Evolutionary conservation across 2,329 filamentous ascomycete genomes (phyloP).

Genomic region (Trichoderma polysporum): DNA sequence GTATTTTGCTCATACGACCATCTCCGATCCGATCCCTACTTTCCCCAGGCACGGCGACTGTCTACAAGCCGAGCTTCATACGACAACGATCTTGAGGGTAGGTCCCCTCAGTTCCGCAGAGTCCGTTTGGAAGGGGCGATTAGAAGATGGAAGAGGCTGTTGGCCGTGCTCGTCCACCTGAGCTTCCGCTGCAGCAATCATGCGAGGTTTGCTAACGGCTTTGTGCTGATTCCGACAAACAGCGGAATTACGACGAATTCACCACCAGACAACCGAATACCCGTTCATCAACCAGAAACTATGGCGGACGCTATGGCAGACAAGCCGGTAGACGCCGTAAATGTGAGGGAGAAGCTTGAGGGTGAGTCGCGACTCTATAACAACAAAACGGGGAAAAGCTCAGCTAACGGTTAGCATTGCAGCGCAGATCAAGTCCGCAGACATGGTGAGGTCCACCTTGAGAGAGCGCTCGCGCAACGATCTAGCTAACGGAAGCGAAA

Average conservation of each 20-base stretch:
- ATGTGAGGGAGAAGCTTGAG: conserved; percentile 73
- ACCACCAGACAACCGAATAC: background rate
- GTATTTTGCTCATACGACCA: background rate
- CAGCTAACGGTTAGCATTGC: conserved; percentile 26
- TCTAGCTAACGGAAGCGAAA: conserved; percentile 43
- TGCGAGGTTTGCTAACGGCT: background rate
- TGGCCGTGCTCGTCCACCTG: background rate
- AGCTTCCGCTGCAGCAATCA: background rate
- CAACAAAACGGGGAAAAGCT: background rate
- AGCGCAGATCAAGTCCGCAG: conserved; percentile 97
- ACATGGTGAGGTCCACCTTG: conserved; percentile 70
- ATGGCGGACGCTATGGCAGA: conserved; percentile 47
- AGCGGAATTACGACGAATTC: background rate
- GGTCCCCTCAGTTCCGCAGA: background rate
- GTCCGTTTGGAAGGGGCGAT: background rate
- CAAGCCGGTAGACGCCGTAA: conserved; percentile 43
- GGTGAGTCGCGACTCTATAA: conserved; percentile 45
- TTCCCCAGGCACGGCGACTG: background rate
- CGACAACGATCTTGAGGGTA: background rate
- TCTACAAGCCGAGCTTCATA: background rate
- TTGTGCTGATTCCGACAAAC: background rate
- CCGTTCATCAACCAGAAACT: background rate
- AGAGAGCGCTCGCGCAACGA: background rate
- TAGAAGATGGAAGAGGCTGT: background rate
- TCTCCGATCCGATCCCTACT: background rate